Percentiles rank a stretch among this genome's conserved stretches.
Conservation (phyloP, 2,329 filamentous ascomycete species). For the Penicillium sp. region DNA sequence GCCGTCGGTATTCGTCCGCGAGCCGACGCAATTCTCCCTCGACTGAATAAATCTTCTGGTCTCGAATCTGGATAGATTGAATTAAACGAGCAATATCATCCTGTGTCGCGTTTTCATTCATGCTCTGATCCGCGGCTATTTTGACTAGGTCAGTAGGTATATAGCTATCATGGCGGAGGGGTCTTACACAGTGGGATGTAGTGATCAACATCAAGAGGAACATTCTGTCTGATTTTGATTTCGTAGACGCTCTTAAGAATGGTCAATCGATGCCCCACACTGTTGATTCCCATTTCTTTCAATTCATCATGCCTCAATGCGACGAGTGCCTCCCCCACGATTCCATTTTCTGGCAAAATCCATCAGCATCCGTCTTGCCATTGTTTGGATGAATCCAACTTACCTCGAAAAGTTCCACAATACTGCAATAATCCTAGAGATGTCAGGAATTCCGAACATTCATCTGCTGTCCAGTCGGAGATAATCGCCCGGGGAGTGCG, state of each 20-base stretch:
- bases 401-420: conserved; percentile 79
- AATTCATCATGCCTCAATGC: conserved; percentile 88
- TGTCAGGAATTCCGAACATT: conserved; percentile 85
- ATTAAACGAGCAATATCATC: conserved; percentile 92
- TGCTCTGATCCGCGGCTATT: conserved; percentile 83
- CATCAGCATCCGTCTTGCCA: neutral
- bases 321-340: conserved; percentile 87
- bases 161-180: neutral
- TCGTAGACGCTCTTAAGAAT: conserved; percentile 97
- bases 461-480: conserved; percentile 69
- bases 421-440: conserved; percentile 81
- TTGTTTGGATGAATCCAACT: conserved; percentile 34
- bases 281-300: conserved; percentile 90
- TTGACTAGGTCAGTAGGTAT: conserved; percentile 11
- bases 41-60: conserved; percentile 81
- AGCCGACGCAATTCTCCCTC: conserved; percentile 82
- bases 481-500: conserved; percentile 58
- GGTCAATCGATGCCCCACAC: conserved; percentile 90
- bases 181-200: conserved; percentile 86
- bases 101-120: conserved; percentile 83
- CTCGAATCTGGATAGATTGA: conserved; percentile 82
- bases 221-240: conserved; percentile 89
- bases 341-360: conserved; percentile 76
- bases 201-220: conserved; percentile 87
- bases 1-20: conserved; percentile 81